These are phyloP conservation scores for Lecanicillium sp. DNA, from an alignment of 2,329 filamentous ascomycete species.

Conservation along the genomic window DNA sequence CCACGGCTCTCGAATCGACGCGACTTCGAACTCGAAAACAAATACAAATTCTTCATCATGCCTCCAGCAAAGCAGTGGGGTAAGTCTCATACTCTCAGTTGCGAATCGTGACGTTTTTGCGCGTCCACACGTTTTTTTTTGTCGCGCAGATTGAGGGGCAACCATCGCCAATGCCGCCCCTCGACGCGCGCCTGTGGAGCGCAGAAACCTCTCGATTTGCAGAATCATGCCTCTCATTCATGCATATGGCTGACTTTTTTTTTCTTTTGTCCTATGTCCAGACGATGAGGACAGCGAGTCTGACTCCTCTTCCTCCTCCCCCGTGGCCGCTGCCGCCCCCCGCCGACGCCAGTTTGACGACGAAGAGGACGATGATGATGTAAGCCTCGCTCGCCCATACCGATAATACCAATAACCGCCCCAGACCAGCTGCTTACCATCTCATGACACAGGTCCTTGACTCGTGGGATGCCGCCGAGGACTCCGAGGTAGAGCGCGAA, in stretches of 20 bases:
- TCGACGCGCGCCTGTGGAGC: not conserved
- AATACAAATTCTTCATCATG: slow-evolving; percentile 28
- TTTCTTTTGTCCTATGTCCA: slow-evolving; percentile 15
- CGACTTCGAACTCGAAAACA: not conserved
- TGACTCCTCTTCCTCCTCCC: slow-evolving; percentile 28
- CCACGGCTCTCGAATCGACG: not conserved
- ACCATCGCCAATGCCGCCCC: not conserved
- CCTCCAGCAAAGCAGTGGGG: slow-evolving; percentile 38
- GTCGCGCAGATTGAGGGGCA: not conserved
- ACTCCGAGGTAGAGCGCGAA: slow-evolving; percentile 93
- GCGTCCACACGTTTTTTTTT: not conserved
- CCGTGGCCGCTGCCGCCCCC: slow-evolving; percentile 28
- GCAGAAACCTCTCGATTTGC: not conserved
- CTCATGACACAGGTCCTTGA: slow-evolving; percentile 69
- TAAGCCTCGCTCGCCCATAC: slow-evolving; percentile 36
- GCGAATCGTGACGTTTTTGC: not conserved
- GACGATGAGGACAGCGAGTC: slow-evolving; percentile 37
- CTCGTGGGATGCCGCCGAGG: slow-evolving; percentile 93
- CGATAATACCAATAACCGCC: not conserved
- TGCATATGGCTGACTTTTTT: slow-evolving; percentile 19
- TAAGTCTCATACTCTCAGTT: slow-evolving; percentile 24
- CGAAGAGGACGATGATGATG: slow-evolving; percentile 80
- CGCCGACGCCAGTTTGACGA: slow-evolving; percentile 72
- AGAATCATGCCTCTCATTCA: not conserved
- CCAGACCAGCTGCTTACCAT: too few relatives aligned